Conservation (phyloP, 306 rosid genomes). For the Cucumis hystrix region DNA sequence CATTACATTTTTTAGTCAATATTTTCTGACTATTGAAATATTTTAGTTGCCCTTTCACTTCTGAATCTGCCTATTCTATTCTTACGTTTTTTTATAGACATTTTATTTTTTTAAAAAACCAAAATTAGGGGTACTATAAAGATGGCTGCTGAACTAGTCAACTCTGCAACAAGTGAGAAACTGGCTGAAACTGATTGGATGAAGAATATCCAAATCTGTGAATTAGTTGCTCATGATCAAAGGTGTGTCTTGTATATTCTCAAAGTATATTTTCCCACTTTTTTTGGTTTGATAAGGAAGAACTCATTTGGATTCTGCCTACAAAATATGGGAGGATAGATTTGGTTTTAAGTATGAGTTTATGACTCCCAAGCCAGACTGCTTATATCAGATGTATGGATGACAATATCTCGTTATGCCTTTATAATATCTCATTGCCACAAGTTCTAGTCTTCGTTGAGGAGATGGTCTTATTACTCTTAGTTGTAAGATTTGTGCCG, state of each 20-base stretch:
- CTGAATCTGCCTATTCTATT: not conserved
- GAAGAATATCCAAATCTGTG: constrained; percentile 80
- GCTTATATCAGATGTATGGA: not conserved
- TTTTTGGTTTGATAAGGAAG: not conserved
- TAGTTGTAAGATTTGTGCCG: not conserved
- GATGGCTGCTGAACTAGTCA: constrained; percentile 90
- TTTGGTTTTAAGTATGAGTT: not conserved
- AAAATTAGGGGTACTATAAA: not conserved
- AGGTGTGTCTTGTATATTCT: constrained; percentile 34
- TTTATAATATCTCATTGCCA: not conserved
- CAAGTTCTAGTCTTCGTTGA: not conserved
- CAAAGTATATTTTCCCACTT: not conserved
- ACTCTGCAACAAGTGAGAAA: constrained; percentile 73
- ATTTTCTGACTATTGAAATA: not conserved
- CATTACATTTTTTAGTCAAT: not conserved
- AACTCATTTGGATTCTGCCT: not conserved
- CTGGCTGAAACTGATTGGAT: constrained; percentile 74
- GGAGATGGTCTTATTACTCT: not conserved
- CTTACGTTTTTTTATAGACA: not conserved
- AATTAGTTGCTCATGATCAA: constrained; percentile 68
- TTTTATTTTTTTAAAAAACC: not conserved
- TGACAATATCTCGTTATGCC: not conserved
- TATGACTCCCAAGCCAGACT: not conserved
- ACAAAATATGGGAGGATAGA: not conserved
- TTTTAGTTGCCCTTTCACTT: not conserved